Evolutionary conservation across 2,329 filamentous ascomycete species (phyloP), one percentile per base, ranked within the genome.

Genomic region (Pseudogymnoascus sp.): DNA sequence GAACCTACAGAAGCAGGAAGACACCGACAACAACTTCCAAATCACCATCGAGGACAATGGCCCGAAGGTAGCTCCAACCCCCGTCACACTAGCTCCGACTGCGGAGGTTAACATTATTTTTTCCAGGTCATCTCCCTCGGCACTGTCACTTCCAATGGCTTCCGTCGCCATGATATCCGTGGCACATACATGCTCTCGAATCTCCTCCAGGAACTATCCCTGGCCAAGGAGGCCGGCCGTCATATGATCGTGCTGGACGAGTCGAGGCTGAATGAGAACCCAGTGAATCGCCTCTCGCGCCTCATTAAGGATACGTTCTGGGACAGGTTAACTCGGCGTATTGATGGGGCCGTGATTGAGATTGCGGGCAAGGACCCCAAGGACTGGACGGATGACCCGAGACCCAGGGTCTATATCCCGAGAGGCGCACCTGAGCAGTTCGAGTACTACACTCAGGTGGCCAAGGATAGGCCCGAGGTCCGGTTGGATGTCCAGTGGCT

Each of bases 181-280:
- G 95, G 95, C 71, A 98, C 91, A 33, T 99, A 99, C 76, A 96
- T 96, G 89, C 84, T 99, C 64, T 96, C 93, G 66, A 99, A 98
- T 74, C 85, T 98, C 53, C 82, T 98, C 41, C 95, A 99, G 77
- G 95, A 99, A 77, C 84, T 99, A 68, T 95, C 90, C 1, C 83
- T 98, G 68, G 95, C 95, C 67, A 89, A 96, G 79, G 90, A 96
- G 74, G 93, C 91, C 72, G 92, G 91, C 64, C 88, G 91, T 65
- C 91, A 92, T 76, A 88, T 91, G 72, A 93, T 98, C 70, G 85
- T 97, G 62, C 84, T 99, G 50, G 93, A 98, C 71, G 92, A 97
- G 73, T 89, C 88, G 8, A 88, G 93, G 24, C 80, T 99, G 68
- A 96, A 93, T 73, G 95, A 99, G 78, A 98, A 98, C 72, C 95